Conservation (phyloP, 2,329 filamentous ascomycete species). For the Aureobasidium sp. region DNA sequence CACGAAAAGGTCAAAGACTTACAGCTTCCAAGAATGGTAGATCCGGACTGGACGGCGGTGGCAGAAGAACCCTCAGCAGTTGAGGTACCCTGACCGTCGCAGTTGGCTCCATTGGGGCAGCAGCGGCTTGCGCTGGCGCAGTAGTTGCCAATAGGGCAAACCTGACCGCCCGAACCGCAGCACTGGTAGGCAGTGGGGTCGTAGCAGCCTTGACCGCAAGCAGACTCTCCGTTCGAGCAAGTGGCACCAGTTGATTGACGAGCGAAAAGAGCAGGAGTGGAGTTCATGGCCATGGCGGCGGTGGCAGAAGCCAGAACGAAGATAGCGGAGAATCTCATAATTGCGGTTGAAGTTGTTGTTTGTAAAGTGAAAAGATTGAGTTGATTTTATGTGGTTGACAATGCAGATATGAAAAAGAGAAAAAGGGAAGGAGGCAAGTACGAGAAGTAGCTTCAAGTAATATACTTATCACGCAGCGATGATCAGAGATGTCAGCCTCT, state of each 20-base stretch:
- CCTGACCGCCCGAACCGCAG: background rate
- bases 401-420: background rate
- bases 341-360: constrained; percentile 1
- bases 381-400: background rate
- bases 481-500: constrained; percentile 7
- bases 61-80: constrained; percentile 1
- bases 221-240: constrained; percentile 9
- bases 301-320: constrained; percentile 11
- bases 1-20: background rate
- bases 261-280: constrained; percentile 7
- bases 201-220: constrained; percentile 12
- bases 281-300: background rate
- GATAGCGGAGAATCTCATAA: constrained; percentile 5
- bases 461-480: constrained; percentile 9
- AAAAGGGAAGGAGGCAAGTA: background rate
- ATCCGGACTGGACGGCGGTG: background rate
- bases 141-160: background rate
- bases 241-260: background rate
- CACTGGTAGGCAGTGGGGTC: constrained; percentile 8
- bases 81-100: constrained; percentile 13
- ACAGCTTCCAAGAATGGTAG: constrained; percentile 13
- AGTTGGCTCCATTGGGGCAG: constrained; percentile 11
- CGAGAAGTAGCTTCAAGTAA: constrained; percentile 2
- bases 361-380: background rate
- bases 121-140: background rate